Base-by-base conservation (phyloP, 371 early-diverging fungal species). In the Synchytrium microbalum region DNA sequence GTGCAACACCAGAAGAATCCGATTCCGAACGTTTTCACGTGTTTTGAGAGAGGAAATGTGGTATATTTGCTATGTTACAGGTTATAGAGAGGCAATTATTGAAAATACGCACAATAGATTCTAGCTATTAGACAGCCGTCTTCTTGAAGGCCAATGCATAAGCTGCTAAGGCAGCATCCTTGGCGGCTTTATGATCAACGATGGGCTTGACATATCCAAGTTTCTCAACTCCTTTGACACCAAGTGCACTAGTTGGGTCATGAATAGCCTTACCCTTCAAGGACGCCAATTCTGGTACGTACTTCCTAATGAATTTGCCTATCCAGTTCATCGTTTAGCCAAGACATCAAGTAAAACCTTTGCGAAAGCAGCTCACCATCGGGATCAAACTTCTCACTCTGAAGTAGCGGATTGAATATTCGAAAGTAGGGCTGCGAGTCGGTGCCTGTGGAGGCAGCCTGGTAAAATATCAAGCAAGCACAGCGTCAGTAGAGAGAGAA, bases 381-480 rank as follows among this genome's bases (percentile, higher is more conserved):
- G 2, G 77, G 74, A 67, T 88, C 89, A 70, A 81, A 86, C 59
- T 73, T 70, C 33, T 73, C 66, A 46, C 67, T 52, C 57, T 79
- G 79, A 16, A 75, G 59, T 14, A 66, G 65, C 1, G 85, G 84
- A 67, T 85, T 88, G 70, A 85, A 86, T n/a, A 86, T 75, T 1
- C 87, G 74, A 68, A 86, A 87, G 65, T 85, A 88, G 1, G 88
- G 87, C 61, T 84, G 84, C 5, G 83, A 69, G 54, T 86, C 87
- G 8, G 85, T 83, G 23, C 88, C 86, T 5, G 85, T 85, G 0
- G 78, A 78, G 2, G 85, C 85, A 30, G 79, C 68, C 63, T 30
- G 27, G 13, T 51, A n/a, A 13, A n/a, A 51, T 13, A 14, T 51
- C n/a, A 51, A 14, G 51, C 13, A n/a, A 13, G 51, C 13, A n/a